Evolutionary conservation across 1,284 basidiomycete genomes (phyloP).

Genomic region (Tranzscheliella williamsii): DNA sequence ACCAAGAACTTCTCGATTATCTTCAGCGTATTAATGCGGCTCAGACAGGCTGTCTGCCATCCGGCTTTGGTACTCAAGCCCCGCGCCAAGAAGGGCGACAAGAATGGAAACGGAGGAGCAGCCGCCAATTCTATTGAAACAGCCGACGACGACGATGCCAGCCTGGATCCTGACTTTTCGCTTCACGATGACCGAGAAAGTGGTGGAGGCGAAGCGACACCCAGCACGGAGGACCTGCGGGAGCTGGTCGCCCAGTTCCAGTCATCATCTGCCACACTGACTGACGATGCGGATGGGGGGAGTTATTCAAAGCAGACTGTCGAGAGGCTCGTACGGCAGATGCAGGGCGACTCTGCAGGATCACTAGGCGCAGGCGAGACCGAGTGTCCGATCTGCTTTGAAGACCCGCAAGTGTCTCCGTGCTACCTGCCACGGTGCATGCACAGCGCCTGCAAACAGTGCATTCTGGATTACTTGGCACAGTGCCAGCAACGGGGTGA

Average conservation of each 20-base stretch:
- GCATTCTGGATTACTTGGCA: constrained; percentile 72
- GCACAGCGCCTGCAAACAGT: constrained; percentile 72
- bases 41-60: constrained; percentile 63
- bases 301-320: constrained; percentile 34
- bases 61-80: constrained; percentile 61
- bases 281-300: constrained; percentile 5
- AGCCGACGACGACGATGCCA: constrained; percentile 5
- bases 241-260: constrained; percentile 45
- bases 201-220: constrained; percentile 17
- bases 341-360: constrained; percentile 9
- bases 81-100: constrained; percentile 2
- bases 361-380: constrained; percentile 11
- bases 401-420: constrained; percentile 39
- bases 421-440: constrained; percentile 61
- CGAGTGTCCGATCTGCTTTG: constrained; percentile 61
- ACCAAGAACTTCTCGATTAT: constrained; percentile 61
- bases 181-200: not conserved
- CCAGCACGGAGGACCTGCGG: constrained; percentile 28
- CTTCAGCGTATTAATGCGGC: constrained; percentile 62
- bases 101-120: not conserved
- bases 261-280: constrained; percentile 1
- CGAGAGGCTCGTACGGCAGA: constrained; percentile 25
- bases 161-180: not conserved
- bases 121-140: constrained; percentile 2
- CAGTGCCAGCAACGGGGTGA: constrained; percentile 71